phyloP scores from a whole-genome alignment of 2,329 filamentous ascomycete species.

The Ophiocordyceps australis region DNA sequence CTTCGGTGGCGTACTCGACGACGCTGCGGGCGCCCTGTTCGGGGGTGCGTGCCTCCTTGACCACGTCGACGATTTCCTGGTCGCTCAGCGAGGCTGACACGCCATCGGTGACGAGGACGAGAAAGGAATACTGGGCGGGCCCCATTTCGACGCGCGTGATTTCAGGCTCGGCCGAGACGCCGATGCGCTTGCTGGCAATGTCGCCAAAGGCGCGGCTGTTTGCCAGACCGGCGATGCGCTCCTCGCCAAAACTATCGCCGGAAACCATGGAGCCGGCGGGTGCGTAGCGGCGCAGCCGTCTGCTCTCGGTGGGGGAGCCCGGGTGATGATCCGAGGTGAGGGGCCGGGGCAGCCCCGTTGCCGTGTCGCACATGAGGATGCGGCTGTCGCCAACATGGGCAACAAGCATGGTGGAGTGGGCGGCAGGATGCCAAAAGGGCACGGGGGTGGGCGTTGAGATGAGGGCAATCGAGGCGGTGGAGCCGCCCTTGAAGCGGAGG shows the following conservation, averaged over 20 bases:
- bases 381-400: slow-evolving; percentile 91
- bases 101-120: slow-evolving; percentile 79
- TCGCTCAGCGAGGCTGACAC: slow-evolving; percentile 73
- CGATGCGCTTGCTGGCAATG: slow-evolving; percentile 77
- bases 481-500: slow-evolving; percentile 78
- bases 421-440: slow-evolving; percentile 88
- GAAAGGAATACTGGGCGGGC: slow-evolving; percentile 73
- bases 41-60: slow-evolving; percentile 85
- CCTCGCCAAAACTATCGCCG: slow-evolving; percentile 83
- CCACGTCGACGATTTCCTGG: slow-evolving; percentile 88
- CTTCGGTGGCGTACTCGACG: slow-evolving; percentile 77
- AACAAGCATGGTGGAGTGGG: slow-evolving; percentile 66
- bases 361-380: slow-evolving; percentile 74
- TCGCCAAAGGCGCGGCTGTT: slow-evolving; percentile 93
- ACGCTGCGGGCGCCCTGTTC: slow-evolving; percentile 67
- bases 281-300: slow-evolving; percentile 69
- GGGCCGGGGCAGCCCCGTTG: slow-evolving; percentile 61
- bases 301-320: slow-evolving; percentile 66
- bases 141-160: slow-evolving; percentile 61
- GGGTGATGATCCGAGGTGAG: slow-evolving; percentile 88
- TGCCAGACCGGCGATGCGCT: slow-evolving; percentile 81
- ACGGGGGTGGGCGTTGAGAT: slow-evolving; percentile 83
- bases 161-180: slow-evolving; percentile 87
- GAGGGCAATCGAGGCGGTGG: slow-evolving; percentile 75
- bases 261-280: slow-evolving; percentile 63